Percentiles rank a stretch among this genome's conserved stretches.
Evolutionary conservation across 768 basidiomycete species (phyloP).

Genomic region (Saitozyma podzolica): DNA sequence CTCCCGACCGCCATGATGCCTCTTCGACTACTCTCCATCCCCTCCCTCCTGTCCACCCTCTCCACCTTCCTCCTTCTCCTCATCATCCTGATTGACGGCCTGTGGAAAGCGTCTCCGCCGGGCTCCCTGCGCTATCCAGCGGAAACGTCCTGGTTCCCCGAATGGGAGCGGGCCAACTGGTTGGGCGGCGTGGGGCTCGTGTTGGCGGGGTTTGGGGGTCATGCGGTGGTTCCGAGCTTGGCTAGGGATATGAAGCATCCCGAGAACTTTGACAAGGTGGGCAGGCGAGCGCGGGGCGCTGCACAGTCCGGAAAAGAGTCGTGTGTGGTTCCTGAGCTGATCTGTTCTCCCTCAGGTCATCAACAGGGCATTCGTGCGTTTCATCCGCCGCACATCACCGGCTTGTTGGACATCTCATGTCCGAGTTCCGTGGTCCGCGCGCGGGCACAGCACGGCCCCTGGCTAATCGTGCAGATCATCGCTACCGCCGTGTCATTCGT

Average conservation of each 20-base stretch:
- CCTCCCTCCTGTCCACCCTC: slow-evolving; percentile 73
- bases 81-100: slow-evolving; percentile 80
- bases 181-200: slow-evolving; percentile 84
- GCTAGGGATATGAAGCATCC: slow-evolving; percentile 88
- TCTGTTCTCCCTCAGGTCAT: too few species aligned
- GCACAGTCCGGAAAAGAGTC: not conserved
- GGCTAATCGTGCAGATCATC: slow-evolving; percentile 56
- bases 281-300: slow-evolving; percentile 55
- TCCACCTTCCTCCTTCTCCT: slow-evolving; percentile 73
- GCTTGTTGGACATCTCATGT: too few species aligned
- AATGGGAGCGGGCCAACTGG: slow-evolving; percentile 58
- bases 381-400: too few species aligned
- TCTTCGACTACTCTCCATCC: slow-evolving; percentile 78
- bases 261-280: slow-evolving; percentile 63
- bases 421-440: too few species aligned
- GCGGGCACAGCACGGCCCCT: too few species aligned
- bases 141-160: slow-evolving; percentile 65
- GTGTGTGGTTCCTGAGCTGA: not conserved
- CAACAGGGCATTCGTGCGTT: slow-evolving; percentile 77
- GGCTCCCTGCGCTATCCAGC: slow-evolving; percentile 79
- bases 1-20: slow-evolving; percentile 84
- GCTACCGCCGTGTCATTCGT: slow-evolving; percentile 63
- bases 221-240: slow-evolving; percentile 85
- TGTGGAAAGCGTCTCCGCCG: slow-evolving; percentile 56
- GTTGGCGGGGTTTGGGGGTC: slow-evolving; percentile 93